Base-by-base conservation (phyloP, 345 rosid genomes). In the Arabidopsis arenosa region DNA sequence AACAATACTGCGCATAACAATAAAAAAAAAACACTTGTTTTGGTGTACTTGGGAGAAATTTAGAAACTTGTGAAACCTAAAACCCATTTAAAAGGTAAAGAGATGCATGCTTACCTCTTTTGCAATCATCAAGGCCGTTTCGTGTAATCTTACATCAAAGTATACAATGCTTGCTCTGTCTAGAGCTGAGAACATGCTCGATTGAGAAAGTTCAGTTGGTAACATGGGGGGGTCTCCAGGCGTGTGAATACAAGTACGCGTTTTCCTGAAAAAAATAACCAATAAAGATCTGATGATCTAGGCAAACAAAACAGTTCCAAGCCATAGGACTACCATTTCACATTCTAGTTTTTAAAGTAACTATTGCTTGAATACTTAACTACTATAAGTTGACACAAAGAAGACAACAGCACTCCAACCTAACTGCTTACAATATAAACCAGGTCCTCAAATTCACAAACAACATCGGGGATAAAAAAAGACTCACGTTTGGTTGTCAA, bases 211-310 rank as follows among this genome's bases (percentile, higher is more conserved):
- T 26, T 90, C 97, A 49, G 80, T 82, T 1, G 90, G 89, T 66
- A 51, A 63, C 90, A 92, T 80, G 41, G 84, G 89, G 63, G 97
- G 98, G 52, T 79, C 33, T 67, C 96, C 98, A 32, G 93, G 90
- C 23, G 97, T 89, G 63, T 92, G 92, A 66, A 92, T 94, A 80
- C 97, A 94, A 32, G 98, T 94, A 6, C 98, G 96, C 17, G 96
- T 94, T 80, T 87, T 86, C 85, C 98, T 94, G 84, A 51, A 82
- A 43, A 47, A 57, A 5, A 70, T 21, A 40, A 57, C 2, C 41
- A 1, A 11, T 30, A 4, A 70, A 70, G 44, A 72, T 59, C 60
- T 4, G 15, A 58, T 44, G 17, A 43, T 30, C 23, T 17, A 11
- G 0, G 3, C n/a, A 13, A 1, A 61, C 6, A 0, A 55, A n/a